Conservation (phyloP, 2,329 filamentous ascomycete genomes). For the Torrubiella hemipterigena region DNA sequence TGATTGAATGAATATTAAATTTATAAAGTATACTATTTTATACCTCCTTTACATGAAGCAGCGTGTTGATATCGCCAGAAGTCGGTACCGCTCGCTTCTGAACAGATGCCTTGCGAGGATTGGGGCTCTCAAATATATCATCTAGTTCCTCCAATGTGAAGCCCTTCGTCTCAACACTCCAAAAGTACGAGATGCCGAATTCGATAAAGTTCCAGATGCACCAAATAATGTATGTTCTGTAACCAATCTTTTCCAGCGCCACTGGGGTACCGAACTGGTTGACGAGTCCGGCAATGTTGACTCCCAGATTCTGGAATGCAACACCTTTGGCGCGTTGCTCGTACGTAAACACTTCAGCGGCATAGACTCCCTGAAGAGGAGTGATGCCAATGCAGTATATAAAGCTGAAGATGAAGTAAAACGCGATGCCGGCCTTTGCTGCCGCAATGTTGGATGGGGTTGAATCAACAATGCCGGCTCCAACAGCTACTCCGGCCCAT, state of each 20-base stretch:
- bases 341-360: constrained; percentile 26
- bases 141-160: constrained; percentile 14
- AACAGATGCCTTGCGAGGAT: constrained; percentile 8
- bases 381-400: constrained; percentile 33
- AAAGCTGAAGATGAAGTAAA: constrained; percentile 32
- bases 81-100: too few species aligned
- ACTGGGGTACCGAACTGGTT: constrained; percentile 27
- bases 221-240: constrained; percentile 29
- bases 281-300: constrained; percentile 16
- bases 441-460: constrained; percentile 7
- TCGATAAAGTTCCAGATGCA: constrained; percentile 2
- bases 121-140: constrained; percentile 13
- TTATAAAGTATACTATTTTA: too few species aligned
- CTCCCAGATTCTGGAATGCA: constrained; percentile 24
- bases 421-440: constrained; percentile 9
- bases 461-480: constrained; percentile 13
- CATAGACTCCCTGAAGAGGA: constrained; percentile 32
- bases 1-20: too few species aligned
- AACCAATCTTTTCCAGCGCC: constrained; percentile 26
- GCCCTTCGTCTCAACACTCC: constrained; percentile 17
- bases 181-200: constrained; percentile 22
- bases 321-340: constrained; percentile 27
- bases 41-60: too few species aligned
- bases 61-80: too few species aligned
- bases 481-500: constrained; percentile 34